Evolutionary conservation across 306 rosid species (phyloP).

Genomic region (Corylus heterophylla): DNA sequence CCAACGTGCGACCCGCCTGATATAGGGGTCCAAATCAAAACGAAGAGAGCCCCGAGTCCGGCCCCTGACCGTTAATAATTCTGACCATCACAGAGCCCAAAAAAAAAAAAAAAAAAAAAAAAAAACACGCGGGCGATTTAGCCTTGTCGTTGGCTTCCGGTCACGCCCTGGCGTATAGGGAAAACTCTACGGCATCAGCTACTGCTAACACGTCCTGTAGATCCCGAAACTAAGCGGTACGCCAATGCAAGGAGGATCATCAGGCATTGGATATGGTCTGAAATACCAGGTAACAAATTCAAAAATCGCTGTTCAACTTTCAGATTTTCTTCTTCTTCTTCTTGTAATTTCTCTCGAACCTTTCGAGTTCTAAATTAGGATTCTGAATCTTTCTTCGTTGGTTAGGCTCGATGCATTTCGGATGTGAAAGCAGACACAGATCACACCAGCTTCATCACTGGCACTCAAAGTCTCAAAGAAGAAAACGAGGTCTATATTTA

Average conservation of each 20-base stretch:
- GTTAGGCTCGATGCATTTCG: constrained; percentile 90
- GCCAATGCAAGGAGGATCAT: constrained; percentile 91
- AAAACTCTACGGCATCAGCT: not conserved
- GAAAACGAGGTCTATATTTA: constrained; percentile 80
- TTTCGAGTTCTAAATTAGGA: constrained; percentile 5
- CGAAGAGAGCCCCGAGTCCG: not conserved
- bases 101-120: no score
- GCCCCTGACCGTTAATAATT: not conserved
- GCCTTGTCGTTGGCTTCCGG: not conserved
- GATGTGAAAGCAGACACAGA: constrained; percentile 95
- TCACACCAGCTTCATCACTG: constrained; percentile 91
- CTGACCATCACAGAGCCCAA: not conserved
- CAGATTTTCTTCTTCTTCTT: not conserved
- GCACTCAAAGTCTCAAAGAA: constrained; percentile 93
- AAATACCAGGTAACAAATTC: constrained; percentile 78
- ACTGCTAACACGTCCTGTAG: not conserved
- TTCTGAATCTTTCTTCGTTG: not conserved
- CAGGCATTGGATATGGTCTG: constrained; percentile 95
- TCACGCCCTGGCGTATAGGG: not conserved
- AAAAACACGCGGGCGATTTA: not conserved
- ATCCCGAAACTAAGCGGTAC: constrained; percentile 27
- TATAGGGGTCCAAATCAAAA: not conserved
- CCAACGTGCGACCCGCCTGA: no score
- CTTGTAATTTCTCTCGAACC: not conserved
- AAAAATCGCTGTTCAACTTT: constrained; percentile 6